These are phyloP conservation scores for Suhomyces pyralidae DNA, from an alignment of 805 yeast species.

Conservation along the genomic window DNA sequence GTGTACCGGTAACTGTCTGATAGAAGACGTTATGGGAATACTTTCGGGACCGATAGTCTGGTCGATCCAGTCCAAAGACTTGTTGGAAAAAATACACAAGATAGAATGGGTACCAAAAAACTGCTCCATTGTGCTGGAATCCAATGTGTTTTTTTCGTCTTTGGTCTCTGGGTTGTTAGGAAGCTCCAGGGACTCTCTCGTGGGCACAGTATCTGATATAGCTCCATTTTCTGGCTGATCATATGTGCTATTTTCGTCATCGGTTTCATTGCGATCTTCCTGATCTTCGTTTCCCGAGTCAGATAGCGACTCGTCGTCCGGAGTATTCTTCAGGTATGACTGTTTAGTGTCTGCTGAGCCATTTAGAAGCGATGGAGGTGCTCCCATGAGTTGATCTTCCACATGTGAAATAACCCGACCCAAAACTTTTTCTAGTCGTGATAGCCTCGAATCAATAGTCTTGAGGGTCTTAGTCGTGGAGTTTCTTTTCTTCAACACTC, in stretches of 20 bases:
- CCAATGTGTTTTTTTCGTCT: neutral
- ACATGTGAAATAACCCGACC: conserved; percentile 18
- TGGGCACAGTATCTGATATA: conserved; percentile 10
- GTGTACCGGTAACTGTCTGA: conserved; percentile 27
- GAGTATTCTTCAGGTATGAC: neutral
- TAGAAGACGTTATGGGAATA: conserved; percentile 19
- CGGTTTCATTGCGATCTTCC: conserved; percentile 1
- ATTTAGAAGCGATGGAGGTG: neutral
- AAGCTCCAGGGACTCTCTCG: neutral
- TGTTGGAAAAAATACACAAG: conserved; percentile 31
- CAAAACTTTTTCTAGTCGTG: conserved; percentile 21
- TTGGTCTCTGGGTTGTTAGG: neutral
- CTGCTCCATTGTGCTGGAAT: conserved; percentile 9
- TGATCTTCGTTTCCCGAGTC: neutral
- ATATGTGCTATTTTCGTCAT: neutral
- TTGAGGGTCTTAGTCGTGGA: conserved; percentile 9
- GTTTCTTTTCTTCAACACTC: neutral
- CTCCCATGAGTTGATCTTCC: conserved; percentile 7
- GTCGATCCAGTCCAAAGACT: conserved; percentile 33
- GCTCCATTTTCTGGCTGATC: conserved; percentile 3
- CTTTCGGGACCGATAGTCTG: conserved; percentile 22
- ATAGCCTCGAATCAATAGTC: conserved; percentile 18
- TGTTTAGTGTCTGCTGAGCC: neutral
- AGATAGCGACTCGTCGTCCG: neutral
- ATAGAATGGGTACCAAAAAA: conserved; percentile 38